phyloP scores from a whole-genome alignment of 2,329 filamentous ascomycete species.

The Epichloe sibirici region DNA sequence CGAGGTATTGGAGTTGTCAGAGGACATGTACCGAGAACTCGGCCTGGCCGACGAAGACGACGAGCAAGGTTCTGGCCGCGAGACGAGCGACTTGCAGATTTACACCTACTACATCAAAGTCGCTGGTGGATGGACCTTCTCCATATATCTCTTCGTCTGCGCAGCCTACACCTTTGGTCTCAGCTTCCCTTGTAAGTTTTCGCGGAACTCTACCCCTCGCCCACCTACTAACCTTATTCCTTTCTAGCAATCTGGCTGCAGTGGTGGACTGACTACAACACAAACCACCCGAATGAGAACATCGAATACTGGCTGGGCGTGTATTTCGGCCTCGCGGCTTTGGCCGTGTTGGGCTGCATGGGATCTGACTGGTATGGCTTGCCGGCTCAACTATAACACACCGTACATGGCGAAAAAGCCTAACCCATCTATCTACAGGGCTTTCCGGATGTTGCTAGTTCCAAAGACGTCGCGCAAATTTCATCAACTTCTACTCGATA shows the following conservation, averaged over 20 bases:
- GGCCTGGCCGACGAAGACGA: constrained; percentile 10
- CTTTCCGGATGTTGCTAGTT: constrained; percentile 14
- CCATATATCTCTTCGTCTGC: constrained; percentile 10
- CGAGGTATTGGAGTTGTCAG: constrained; percentile 6
- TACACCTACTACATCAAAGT: constrained; percentile 12
- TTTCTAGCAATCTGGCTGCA: constrained; percentile 13
- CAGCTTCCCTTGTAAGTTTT: constrained; percentile 11
- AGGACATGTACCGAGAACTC: constrained; percentile 9
- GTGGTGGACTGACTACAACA: constrained; percentile 14
- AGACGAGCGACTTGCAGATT: constrained; percentile 9
- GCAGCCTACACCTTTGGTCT: constrained; percentile 10
- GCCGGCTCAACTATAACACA: background rate
- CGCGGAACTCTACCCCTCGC: too few relatives aligned
- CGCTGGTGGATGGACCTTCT: constrained; percentile 7
- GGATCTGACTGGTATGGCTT: constrained; percentile 9
- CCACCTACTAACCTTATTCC: background rate
- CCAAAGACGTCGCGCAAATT: constrained; percentile 15
- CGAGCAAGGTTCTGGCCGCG: constrained; percentile 3
- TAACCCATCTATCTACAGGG: background rate
- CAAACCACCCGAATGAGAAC: constrained; percentile 7
- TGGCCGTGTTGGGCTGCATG: constrained; percentile 9
- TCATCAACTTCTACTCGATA: constrained; percentile 14
- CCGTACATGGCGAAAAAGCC: background rate
- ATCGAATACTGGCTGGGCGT: constrained; percentile 13
- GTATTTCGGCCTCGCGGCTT: constrained; percentile 8